These are phyloP conservation scores for Pleurotus eryngii DNA, from an alignment of 768 basidiomycete species.

Conservation along the genomic window DNA sequence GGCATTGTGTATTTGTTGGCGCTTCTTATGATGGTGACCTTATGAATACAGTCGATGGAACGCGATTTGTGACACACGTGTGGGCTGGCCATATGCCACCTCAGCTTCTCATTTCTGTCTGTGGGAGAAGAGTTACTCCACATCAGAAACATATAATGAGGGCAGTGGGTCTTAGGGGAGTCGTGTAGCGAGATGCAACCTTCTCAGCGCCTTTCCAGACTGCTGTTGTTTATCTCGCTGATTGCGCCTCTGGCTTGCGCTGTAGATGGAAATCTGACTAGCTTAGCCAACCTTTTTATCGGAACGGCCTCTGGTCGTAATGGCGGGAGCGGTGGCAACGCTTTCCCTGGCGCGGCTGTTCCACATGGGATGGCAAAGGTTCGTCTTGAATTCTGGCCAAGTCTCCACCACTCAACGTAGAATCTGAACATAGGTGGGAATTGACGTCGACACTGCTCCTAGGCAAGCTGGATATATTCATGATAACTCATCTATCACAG, in stretches of 20 bases:
- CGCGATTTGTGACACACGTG: not conserved
- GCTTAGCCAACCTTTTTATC: constrained; percentile 50
- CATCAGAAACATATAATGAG: not conserved
- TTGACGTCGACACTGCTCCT: constrained; percentile 46
- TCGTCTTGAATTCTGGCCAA: not conserved
- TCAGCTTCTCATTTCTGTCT: not conserved
- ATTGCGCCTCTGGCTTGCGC: not conserved
- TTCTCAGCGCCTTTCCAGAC: too few species aligned
- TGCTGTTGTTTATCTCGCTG: not conserved
- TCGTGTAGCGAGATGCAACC: too few species aligned
- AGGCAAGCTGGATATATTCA: constrained; percentile 50
- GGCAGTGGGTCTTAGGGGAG: too few species aligned
- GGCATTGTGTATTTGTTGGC: not conserved
- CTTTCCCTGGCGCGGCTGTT: constrained; percentile 48
- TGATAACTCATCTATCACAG: constrained; percentile 40
- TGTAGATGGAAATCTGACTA: constrained; percentile 30
- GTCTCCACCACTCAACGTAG: too few species aligned
- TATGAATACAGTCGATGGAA: not conserved
- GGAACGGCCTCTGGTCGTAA: constrained; percentile 44
- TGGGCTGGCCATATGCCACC: not conserved
- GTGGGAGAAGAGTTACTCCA: constrained; percentile 2
- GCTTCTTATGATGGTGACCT: not conserved
- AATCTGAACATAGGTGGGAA: constrained; percentile 35
- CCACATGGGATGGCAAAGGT: constrained; percentile 56
- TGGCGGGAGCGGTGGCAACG: constrained; percentile 46